Base-by-base conservation (phyloP, 2,329 filamentous ascomycete genomes). In the Clonostachys byssicola region DNA sequence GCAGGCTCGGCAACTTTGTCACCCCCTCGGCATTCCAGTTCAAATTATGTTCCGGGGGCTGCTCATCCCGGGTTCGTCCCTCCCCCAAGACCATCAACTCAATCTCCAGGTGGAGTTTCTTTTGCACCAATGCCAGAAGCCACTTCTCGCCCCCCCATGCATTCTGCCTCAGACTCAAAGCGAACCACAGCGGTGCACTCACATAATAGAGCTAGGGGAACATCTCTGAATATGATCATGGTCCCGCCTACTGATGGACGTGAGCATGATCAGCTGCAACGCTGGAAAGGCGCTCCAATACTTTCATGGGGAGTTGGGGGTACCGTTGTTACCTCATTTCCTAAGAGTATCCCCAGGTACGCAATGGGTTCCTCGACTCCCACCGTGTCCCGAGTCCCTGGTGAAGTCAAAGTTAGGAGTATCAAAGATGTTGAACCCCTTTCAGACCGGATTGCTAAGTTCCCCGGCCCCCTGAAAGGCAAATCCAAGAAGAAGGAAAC, bases 401-500 rank as follows among this genome's bases (percentile, higher is more conserved):
- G 94, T 3, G 88, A 92, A 55, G 81, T 96, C 20, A 89, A 85
- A 56, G 72, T 92, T n/a, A 79, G 83, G 51, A 86, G 80, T 55
- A 77, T 89, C 51, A 94, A 87, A 61, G 83, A 91, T 40, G 73
- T 89, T 33, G 71, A 89, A 41, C 83, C 88, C 5, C 71, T 91
- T 9, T 73, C 81, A 20, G 89, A 94, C 34, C 79, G 84, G 3
- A 71, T 94, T 43, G 78, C 82, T 16, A 90, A 85, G 55, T 97
- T 97, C 59, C 94, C 94, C 0, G 94, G 94, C 0, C 94, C 95
- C 4, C 71, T 99, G 30, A 91, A 87, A 64, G 80, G 84, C 39
- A 97, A 96, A 62, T 83, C 85, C 2, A 97, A 96, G 75, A 99
- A 99, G 75, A 99, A 97, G 71, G 92, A 99, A 47, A 80, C 90